Percentiles rank a stretch among this genome's conserved stretches.
phyloP scores from a whole-genome alignment of 2,329 filamentous ascomycete species.

The Colletotrichum noveboracense region DNA sequence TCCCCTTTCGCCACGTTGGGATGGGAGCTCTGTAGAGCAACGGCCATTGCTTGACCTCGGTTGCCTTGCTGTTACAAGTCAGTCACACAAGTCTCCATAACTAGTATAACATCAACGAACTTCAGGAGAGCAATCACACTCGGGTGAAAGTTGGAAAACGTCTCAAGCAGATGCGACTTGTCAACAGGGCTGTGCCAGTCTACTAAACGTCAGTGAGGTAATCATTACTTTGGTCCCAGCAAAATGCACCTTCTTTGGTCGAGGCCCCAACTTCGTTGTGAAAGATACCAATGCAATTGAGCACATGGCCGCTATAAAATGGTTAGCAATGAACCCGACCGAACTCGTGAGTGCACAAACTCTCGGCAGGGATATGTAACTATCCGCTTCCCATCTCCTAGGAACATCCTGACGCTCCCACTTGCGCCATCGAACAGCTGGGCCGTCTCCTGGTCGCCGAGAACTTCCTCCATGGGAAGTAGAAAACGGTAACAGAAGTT shows the following conservation, averaged over 20 bases:
- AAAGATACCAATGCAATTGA: slow-evolving; percentile 40
- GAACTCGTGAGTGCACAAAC: slow-evolving; percentile 21
- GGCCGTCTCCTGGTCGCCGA: slow-evolving; percentile 29
- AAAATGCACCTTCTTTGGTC: slow-evolving; percentile 1
- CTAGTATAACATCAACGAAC: slow-evolving; percentile 15
- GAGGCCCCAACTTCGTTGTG: slow-evolving; percentile 25
- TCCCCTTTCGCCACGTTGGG: slow-evolving; percentile 34
- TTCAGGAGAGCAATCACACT: slow-evolving; percentile 29
- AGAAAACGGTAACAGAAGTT: slow-evolving; percentile 43
- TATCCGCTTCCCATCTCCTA: slow-evolving; percentile 26
- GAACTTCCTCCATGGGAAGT: slow-evolving; percentile 34
- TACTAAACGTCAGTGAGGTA: accelerated
- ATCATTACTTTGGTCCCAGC: neutral
- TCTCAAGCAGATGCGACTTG: slow-evolving; percentile 30
- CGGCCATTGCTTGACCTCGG: slow-evolving; percentile 38
- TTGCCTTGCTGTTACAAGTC: slow-evolving; percentile 32
- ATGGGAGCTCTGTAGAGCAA: slow-evolving; percentile 38
- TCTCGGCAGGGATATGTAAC: slow-evolving; percentile 39
- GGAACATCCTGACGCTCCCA: slow-evolving; percentile 15
- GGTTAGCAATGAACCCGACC: neutral
- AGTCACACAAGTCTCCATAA: accelerated
- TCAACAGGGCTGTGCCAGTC: slow-evolving; percentile 26
- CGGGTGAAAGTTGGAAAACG: slow-evolving; percentile 32
- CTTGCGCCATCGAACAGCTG: slow-evolving; percentile 20
- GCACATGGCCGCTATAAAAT: slow-evolving; percentile 28